phyloP scores from a whole-genome alignment of 2,329 filamentous ascomycete genomes.

The Alternaria gaisen region DNA sequence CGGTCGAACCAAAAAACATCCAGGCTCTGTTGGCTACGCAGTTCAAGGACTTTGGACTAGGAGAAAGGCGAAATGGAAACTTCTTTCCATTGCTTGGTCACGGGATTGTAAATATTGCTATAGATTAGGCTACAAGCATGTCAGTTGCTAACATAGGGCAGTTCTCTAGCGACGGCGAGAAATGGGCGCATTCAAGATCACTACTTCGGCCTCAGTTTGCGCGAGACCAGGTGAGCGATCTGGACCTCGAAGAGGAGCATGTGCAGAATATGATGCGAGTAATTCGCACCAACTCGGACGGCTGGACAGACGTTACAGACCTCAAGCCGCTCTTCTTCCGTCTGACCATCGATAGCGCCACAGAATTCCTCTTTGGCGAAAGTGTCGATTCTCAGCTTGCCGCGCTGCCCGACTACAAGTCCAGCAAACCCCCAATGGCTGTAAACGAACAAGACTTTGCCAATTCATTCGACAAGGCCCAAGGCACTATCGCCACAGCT shows the following conservation, averaged over 20 bases:
- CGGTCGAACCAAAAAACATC: conserved; percentile 56
- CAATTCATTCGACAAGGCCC: conserved; percentile 34
- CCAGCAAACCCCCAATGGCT: conserved; percentile 16
- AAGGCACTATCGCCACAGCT: conserved; percentile 23
- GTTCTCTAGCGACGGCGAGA: conserved; percentile 43
- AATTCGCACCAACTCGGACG: conserved; percentile 26
- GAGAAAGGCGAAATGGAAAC: conserved; percentile 43
- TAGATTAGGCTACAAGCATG: background rate
- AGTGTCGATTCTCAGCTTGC: conserved; percentile 42
- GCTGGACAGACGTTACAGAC: conserved; percentile 43
- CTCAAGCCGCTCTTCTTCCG: conserved; percentile 53
- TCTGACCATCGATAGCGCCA: conserved; percentile 51
- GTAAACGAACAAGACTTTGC: conserved; percentile 36
- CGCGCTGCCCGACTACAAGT: conserved; percentile 28
- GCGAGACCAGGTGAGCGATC: conserved; percentile 43
- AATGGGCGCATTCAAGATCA: conserved; percentile 44
- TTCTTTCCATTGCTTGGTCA: conserved; percentile 54
- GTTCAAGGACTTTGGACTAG: conserved; percentile 57
- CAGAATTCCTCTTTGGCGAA: conserved; percentile 50
- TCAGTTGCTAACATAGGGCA: conserved; percentile 12
- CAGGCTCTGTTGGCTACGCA: conserved; percentile 56
- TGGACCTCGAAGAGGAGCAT: conserved; percentile 45
- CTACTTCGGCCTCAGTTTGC: conserved; percentile 51
- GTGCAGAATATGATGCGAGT: conserved; percentile 46
- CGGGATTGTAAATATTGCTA: conserved; percentile 44